Percentiles rank a stretch among this genome's conserved stretches.
phyloP scores from a whole-genome alignment of 1,284 basidiomycete species.

The Ganoderma meredithae region DNA sequence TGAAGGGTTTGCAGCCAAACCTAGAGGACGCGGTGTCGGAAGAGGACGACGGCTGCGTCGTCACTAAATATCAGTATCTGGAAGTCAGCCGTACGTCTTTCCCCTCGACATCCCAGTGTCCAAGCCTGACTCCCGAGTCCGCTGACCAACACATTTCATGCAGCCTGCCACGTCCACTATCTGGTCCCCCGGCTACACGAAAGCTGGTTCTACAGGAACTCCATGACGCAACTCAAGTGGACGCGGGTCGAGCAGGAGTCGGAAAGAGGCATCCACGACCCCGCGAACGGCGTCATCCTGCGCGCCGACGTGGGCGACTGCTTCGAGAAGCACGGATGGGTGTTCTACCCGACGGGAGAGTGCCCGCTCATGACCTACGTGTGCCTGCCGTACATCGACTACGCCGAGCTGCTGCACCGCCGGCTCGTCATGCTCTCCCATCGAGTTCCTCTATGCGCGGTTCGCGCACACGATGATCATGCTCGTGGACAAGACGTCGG shows the following conservation, averaged over 20 bases:
- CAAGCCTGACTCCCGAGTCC: too few relatives aligned
- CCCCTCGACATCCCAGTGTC: neutral
- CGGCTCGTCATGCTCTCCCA: neutral
- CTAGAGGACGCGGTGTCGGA: too few relatives aligned
- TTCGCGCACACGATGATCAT: conserved; percentile 3
- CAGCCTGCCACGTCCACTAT: neutral
- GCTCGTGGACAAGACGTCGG: neutral
- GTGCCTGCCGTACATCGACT: neutral
- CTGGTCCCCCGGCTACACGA: neutral
- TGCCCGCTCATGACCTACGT: neutral
- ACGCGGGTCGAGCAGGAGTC: too few relatives aligned
- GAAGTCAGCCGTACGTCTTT: too few relatives aligned
- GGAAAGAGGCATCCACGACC: neutral
- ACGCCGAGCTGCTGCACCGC: neutral
- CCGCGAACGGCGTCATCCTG: neutral
- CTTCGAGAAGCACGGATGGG: neutral
- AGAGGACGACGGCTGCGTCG: neutral
- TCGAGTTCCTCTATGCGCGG: conserved; percentile 11
- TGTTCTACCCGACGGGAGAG: neutral
- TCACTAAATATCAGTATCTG: neutral
- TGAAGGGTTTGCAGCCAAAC: too few relatives aligned
- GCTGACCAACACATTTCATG: too few relatives aligned
- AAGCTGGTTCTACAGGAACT: neutral
- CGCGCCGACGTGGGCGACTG: neutral
- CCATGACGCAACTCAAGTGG: neutral